Evolutionary conservation across 2,329 filamentous ascomycete genomes (phyloP).

Genomic region (Decorospora gaudefroyi): DNA sequence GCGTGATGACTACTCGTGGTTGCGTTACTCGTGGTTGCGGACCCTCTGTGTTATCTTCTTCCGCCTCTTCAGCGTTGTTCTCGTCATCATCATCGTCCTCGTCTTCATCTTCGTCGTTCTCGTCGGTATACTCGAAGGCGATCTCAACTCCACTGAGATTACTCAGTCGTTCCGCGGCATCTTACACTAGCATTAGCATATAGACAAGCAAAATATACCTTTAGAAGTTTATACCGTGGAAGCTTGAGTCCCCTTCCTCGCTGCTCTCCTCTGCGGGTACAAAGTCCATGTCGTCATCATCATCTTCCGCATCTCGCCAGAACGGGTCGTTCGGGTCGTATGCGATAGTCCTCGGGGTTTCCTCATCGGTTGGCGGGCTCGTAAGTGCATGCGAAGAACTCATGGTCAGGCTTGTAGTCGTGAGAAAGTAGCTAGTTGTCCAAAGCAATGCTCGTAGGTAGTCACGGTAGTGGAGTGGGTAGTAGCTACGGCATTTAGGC

Average conservation of each 20-base stretch:
- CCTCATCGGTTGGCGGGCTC: slow-evolving; percentile 33
- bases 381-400: slow-evolving; percentile 31
- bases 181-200: slow-evolving; percentile 24
- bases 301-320: slow-evolving; percentile 42
- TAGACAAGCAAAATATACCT: background rate
- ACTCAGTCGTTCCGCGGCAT: slow-evolving; percentile 50
- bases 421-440: slow-evolving; percentile 3
- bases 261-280: slow-evolving; percentile 51
- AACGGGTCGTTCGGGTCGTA: slow-evolving; percentile 44
- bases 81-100: slow-evolving; percentile 17
- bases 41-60: slow-evolving; percentile 20
- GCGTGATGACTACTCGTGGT: slow-evolving; percentile 50
- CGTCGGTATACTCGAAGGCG: slow-evolving; percentile 48
- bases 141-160: slow-evolving; percentile 50
- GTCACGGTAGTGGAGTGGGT: slow-evolving; percentile 11
- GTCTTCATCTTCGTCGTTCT: slow-evolving; percentile 45
- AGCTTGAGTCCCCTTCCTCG: slow-evolving; percentile 44
- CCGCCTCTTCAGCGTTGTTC: slow-evolving; percentile 39
- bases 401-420: slow-evolving; percentile 25
- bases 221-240: slow-evolving; percentile 36
- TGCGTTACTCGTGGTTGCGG: slow-evolving; percentile 32
- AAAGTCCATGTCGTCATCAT: slow-evolving; percentile 58
- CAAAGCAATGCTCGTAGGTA: slow-evolving; percentile 13
- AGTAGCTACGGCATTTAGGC: slow-evolving; percentile 11
- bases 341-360: slow-evolving; percentile 31